A percentile compares a stretch with the other conserved stretches of the same genome.
phyloP scores from a whole-genome alignment of 345 rosid genomes.

The Murraya koenigii region DNA sequence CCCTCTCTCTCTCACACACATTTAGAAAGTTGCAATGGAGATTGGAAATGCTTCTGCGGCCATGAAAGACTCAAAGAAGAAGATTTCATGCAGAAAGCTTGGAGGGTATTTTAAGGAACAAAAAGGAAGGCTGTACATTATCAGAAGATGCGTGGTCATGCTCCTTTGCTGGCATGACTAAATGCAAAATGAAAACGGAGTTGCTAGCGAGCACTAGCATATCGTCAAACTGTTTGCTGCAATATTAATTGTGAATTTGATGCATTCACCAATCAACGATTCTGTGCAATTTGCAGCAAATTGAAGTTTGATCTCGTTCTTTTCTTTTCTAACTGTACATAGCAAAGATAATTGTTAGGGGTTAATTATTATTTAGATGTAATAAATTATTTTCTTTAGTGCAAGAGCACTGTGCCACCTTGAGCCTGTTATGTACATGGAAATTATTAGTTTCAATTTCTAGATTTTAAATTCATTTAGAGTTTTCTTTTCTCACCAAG shows the following conservation, averaged over 20 bases:
- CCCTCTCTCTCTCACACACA: background rate
- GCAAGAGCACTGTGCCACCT: background rate
- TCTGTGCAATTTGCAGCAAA: background rate
- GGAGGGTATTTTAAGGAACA: slow-evolving; percentile 73
- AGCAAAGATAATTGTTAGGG: slow-evolving; percentile 2
- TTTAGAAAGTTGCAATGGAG: slow-evolving; percentile 16
- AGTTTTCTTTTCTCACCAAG: background rate
- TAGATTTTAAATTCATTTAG: background rate
- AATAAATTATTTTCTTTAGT: background rate
- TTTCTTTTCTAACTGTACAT: slow-evolving; percentile 18
- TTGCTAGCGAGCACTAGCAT: background rate
- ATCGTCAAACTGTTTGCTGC: background rate
- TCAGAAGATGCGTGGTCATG: slow-evolving; percentile 75
- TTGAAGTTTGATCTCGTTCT: background rate
- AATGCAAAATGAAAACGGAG: background rate
- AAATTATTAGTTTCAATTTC: background rate
- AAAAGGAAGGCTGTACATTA: slow-evolving; percentile 72
- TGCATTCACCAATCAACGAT: background rate
- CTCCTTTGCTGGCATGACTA: slow-evolving; percentile 84
- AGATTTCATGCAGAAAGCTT: slow-evolving; percentile 49
- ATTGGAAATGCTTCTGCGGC: slow-evolving; percentile 14
- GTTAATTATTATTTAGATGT: background rate
- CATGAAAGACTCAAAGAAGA: slow-evolving; percentile 45
- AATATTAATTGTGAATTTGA: too few relatives aligned
- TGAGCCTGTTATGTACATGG: background rate